Evolutionary conservation across 2,329 filamentous ascomycete species (phyloP).

Genomic region (Calonectria pseudoturangicola): DNA sequence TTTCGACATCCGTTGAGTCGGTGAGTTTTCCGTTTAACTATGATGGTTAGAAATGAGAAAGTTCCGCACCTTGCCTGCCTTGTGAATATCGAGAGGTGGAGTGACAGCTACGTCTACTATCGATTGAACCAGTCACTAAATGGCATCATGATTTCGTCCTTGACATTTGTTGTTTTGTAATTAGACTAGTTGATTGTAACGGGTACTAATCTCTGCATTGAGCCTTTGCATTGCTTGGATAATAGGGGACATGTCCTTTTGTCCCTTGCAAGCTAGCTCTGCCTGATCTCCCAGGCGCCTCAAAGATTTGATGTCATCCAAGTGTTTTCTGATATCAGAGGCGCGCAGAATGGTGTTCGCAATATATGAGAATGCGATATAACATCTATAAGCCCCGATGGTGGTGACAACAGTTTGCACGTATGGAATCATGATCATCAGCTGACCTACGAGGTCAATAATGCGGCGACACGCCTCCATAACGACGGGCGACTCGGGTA

Average conservation of each 20-base stretch:
- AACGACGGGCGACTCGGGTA: conserved; percentile 55
- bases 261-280: conserved; percentile 42
- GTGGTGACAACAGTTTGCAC: conserved; percentile 51
- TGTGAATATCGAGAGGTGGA: no score
- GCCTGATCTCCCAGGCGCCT: conserved; percentile 45
- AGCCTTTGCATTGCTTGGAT: conserved; percentile 53
- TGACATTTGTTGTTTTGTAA: neutral
- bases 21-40: no score
- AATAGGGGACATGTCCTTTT: conserved; percentile 54
- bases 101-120: no score
- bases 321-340: conserved; percentile 39
- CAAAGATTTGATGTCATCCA: conserved; percentile 49
- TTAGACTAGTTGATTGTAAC: conserved; percentile 5
- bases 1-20: no score
- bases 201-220: conserved; percentile 50
- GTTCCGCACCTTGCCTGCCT: no score
- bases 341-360: conserved; percentile 50
- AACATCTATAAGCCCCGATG: conserved; percentile 55
- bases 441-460: conserved; percentile 44
- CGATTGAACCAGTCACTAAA: neutral
- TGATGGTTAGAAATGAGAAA: no score
- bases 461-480: conserved; percentile 52
- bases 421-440: conserved; percentile 50
- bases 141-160: neutral
- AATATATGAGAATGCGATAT: conserved; percentile 55